Evolutionary conservation across 2,329 filamentous ascomycete species (phyloP).

Genomic region (Aspergillus awamori): DNA sequence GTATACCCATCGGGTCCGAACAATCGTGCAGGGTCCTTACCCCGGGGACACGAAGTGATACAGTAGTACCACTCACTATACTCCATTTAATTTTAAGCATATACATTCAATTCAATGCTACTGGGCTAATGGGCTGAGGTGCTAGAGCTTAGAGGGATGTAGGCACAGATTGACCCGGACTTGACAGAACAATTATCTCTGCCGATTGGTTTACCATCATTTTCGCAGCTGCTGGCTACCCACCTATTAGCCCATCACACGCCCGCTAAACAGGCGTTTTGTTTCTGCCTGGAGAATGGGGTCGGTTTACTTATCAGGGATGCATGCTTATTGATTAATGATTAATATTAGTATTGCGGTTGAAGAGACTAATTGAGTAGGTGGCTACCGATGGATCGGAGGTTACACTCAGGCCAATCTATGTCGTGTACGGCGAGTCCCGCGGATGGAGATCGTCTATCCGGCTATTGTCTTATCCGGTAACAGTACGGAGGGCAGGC

Average conservation of each 20-base stretch:
- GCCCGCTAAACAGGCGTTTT: background rate
- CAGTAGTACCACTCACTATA: background rate
- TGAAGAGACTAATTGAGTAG: background rate
- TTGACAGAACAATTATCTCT: background rate
- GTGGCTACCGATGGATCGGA: background rate
- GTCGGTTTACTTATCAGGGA: background rate
- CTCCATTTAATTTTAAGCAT: constrained; percentile 3
- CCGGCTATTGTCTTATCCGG: background rate
- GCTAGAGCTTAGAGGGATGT: background rate
- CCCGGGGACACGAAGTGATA: background rate
- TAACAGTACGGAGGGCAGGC: background rate
- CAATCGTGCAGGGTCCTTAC: background rate
- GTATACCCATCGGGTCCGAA: background rate
- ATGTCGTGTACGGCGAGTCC: background rate
- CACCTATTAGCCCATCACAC: background rate
- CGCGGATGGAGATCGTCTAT: background rate
- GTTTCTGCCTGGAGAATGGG: constrained; percentile 5
- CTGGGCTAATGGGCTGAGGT: background rate
- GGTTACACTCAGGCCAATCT: background rate
- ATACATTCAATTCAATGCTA: background rate
- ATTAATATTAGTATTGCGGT: background rate
- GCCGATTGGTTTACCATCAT: background rate
- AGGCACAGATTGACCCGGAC: background rate
- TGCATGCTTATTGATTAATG: background rate
- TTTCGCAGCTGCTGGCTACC: background rate